phyloP scores from a whole-genome alignment of 2,329 filamentous ascomycete species.

The Penicillium expansum region DNA sequence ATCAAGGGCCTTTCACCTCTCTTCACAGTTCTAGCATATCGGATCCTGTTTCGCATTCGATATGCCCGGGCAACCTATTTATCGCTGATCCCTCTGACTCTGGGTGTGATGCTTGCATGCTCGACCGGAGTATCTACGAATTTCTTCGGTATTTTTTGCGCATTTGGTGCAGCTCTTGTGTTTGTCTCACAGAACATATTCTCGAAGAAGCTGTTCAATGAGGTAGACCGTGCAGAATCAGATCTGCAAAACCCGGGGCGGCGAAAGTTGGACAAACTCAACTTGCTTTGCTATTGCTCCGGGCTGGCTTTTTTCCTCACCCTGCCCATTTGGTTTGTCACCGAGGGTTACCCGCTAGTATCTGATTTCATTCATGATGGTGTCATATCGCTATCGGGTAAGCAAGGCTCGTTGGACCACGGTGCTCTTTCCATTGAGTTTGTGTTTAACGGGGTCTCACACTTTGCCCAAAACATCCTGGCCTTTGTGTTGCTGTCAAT shows the following conservation, averaged over 20 bases:
- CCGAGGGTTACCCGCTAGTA: conserved; percentile 76
- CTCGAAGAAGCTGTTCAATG: conserved; percentile 96
- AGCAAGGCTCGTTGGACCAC: conserved; percentile 68
- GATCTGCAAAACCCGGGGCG: conserved; percentile 61
- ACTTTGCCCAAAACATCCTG: conserved; percentile 94
- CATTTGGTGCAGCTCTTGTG: conserved; percentile 83
- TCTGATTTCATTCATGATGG: conserved; percentile 78
- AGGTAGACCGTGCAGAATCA: conserved; percentile 78
- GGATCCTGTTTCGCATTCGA: conserved; percentile 80
- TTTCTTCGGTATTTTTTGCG: conserved; percentile 83
- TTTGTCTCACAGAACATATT: conserved; percentile 99
- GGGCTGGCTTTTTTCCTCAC: conserved; percentile 87
- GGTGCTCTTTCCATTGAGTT: conserved; percentile 72
- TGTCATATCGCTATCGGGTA: conserved; percentile 71
- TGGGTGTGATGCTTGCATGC: conserved; percentile 95
- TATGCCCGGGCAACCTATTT: conserved; percentile 86
- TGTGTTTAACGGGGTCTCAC: conserved; percentile 93
- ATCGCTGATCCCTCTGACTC: conserved; percentile 82
- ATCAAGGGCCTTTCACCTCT: conserved; percentile 96
- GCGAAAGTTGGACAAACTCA: conserved; percentile 91
- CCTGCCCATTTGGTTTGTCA: conserved; percentile 87
- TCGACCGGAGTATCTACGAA: conserved; percentile 88
- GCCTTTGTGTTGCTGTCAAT: conserved; percentile 90
- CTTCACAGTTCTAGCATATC: conserved; percentile 92
- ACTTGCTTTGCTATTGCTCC: conserved; percentile 95